Evolutionary conservation across 116 monocot species (phyloP).

Genomic region (Cymodocea nodosa): DNA sequence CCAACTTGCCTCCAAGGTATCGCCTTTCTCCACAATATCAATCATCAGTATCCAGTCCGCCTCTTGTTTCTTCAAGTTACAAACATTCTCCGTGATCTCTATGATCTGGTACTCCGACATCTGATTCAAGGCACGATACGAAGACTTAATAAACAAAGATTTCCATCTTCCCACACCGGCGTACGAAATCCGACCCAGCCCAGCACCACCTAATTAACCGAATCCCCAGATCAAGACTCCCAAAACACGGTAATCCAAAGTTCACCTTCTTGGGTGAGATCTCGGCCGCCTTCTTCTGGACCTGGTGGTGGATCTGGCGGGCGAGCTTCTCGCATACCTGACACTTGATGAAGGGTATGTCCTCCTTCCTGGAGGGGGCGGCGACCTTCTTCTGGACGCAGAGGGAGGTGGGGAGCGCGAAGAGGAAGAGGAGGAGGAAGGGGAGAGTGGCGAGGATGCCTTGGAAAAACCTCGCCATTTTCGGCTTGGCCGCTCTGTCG

Average conservation of each 20-base stretch:
- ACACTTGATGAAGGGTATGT: conserved; percentile 81
- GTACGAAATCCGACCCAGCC: too few relatives aligned
- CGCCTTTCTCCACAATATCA: conserved; percentile 88
- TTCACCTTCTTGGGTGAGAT: conserved; percentile 61
- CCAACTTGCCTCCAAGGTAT: conserved; percentile 63
- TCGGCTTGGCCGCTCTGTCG: background rate
- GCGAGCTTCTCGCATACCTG: conserved; percentile 93
- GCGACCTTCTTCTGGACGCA: conserved; percentile 30
- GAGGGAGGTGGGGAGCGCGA: conserved; percentile 5
- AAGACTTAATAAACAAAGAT: background rate
- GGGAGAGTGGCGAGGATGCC: conserved; percentile 2
- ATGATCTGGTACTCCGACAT: conserved; percentile 87
- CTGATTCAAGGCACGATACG: conserved; percentile 17
- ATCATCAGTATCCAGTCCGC: conserved; percentile 98
- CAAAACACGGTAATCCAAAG: background rate
- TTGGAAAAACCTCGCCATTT: conserved; percentile 4
- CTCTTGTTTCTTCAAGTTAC: conserved; percentile 95
- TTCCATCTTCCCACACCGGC: too few relatives aligned
- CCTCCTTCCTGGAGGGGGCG: conserved; percentile 51
- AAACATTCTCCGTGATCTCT: conserved; percentile 92
- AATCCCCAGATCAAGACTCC: background rate
- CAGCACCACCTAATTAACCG: background rate
- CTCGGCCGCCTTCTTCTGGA: conserved; percentile 46
- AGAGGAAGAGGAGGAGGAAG: conserved; percentile 2
- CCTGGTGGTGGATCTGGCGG: conserved; percentile 59